Evolutionary conservation across 2,329 filamentous ascomycete genomes (phyloP).

Genomic region (Alternaria ventricosa): DNA sequence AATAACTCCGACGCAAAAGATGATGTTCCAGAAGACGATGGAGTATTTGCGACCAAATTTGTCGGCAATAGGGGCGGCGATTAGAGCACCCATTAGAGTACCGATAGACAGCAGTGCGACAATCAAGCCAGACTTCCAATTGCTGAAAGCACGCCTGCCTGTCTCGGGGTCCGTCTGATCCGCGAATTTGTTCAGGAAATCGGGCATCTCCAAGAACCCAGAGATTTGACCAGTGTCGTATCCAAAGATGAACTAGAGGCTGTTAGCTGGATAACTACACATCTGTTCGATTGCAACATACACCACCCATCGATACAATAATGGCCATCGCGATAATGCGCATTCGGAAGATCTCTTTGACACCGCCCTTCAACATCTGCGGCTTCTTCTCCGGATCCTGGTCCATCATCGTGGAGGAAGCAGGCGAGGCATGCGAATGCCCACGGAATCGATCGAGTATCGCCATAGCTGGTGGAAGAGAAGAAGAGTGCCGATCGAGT

Average conservation of each 20-base stretch:
- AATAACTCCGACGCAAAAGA: conserved; percentile 69
- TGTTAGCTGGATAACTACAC: not conserved
- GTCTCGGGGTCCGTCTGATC: conserved; percentile 30
- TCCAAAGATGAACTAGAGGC: conserved; percentile 30
- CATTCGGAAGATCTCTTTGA: conserved; percentile 39
- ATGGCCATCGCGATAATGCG: conserved; percentile 43
- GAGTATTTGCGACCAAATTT: conserved; percentile 66
- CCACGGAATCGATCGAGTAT: conserved; percentile 29
- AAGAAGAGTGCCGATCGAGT: not conserved
- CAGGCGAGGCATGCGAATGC: conserved; percentile 22
- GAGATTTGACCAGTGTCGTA: conserved; percentile 48
- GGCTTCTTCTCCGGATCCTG: conserved; percentile 39
- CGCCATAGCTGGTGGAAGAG: conserved; percentile 20
- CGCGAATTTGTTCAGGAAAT: conserved; percentile 40
- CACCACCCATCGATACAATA: conserved; percentile 45
- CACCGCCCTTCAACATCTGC: conserved; percentile 26
- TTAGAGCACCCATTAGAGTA: conserved; percentile 74
- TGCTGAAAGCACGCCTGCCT: conserved; percentile 35
- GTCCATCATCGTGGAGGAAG: conserved; percentile 26
- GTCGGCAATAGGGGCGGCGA: conserved; percentile 65
- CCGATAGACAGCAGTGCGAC: conserved; percentile 67
- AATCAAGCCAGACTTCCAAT: conserved; percentile 43
- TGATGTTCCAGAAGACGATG: conserved; percentile 68
- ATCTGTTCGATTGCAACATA: conserved; percentile 21
- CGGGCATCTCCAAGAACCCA: conserved; percentile 46